These are phyloP conservation scores for Fusarium hainanense DNA, from an alignment of 2,329 filamentous ascomycete species.

Conservation along the genomic window DNA sequence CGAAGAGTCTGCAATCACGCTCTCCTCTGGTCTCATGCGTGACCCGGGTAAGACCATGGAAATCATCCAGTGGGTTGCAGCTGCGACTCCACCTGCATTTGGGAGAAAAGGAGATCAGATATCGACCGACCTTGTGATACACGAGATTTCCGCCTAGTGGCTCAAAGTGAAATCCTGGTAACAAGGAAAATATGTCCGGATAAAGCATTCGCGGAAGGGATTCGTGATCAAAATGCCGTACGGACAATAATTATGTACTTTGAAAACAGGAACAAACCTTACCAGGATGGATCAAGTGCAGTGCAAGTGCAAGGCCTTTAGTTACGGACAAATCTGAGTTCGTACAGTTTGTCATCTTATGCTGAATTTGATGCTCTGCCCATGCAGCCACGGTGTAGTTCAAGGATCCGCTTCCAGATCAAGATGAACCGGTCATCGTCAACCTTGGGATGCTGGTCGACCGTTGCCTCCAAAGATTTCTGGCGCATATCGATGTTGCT, in stretches of 20 bases:
- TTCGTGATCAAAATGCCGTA: neutral
- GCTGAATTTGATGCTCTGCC: neutral
- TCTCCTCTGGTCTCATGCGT: constrained; percentile 12
- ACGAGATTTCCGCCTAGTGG: constrained; percentile 11
- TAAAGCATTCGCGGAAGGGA: neutral
- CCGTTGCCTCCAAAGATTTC: neutral
- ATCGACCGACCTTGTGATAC: neutral
- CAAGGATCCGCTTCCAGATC: neutral
- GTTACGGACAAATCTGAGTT: neutral
- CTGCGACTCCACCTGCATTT: neutral
- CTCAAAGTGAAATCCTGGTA: neutral
- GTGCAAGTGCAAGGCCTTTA: neutral
- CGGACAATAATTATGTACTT: constrained; percentile 9
- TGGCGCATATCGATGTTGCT: neutral
- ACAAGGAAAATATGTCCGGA: neutral
- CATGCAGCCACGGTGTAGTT: neutral
- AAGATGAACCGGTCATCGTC: neutral
- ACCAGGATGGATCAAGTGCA: neutral
- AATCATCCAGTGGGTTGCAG: constrained; percentile 22
- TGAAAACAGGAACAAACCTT: constrained; percentile 7
- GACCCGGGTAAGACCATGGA: constrained; percentile 13
- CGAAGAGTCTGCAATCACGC: constrained; percentile 18
- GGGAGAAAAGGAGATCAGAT: constrained; percentile 6
- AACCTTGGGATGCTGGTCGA: neutral
- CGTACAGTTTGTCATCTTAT: neutral